Conservation (phyloP, 106 monocot genomes). For the Dendrobium catenatum region DNA sequence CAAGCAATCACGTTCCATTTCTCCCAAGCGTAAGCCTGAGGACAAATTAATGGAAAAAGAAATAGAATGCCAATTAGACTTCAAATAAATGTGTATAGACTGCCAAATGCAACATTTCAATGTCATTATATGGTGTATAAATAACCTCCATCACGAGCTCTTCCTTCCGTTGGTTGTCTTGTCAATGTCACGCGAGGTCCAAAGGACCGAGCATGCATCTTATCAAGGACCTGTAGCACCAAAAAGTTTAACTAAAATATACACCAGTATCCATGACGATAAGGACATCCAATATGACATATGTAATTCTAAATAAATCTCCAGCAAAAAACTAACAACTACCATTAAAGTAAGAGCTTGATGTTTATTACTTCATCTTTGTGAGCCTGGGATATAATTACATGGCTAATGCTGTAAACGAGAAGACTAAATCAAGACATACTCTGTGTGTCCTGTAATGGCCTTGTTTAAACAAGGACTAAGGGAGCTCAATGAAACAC, state of each 20-base stretch:
- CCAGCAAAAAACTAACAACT: neutral
- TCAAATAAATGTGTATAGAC: neutral
- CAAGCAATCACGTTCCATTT: slow-evolving; percentile 99
- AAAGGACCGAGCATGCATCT: slow-evolving; percentile 92
- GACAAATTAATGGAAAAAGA: slow-evolving; percentile 1
- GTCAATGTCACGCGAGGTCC: slow-evolving; percentile 78
- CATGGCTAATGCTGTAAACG: too few relatives aligned
- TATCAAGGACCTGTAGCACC: slow-evolving; percentile 47
- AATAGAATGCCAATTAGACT: neutral
- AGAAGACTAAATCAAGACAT: too few relatives aligned
- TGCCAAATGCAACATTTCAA: neutral
- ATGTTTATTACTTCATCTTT: neutral
- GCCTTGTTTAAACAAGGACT: too few relatives aligned
- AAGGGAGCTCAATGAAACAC: too few relatives aligned
- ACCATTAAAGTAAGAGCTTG: neutral
- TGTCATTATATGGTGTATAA: slow-evolving; percentile 6
- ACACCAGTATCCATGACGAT: neutral
- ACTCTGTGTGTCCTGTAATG: too few relatives aligned
- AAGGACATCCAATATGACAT: neutral
- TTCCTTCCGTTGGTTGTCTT: slow-evolving; percentile 94
- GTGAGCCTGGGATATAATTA: too few relatives aligned
- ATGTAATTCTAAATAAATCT: neutral
- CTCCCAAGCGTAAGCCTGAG: slow-evolving; percentile 79
- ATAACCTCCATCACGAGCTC: slow-evolving; percentile 81
- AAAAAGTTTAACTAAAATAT: neutral